Evolutionary conservation across 179 eudicot species (phyloP).

Genomic region (Drosera spatulata): DNA sequence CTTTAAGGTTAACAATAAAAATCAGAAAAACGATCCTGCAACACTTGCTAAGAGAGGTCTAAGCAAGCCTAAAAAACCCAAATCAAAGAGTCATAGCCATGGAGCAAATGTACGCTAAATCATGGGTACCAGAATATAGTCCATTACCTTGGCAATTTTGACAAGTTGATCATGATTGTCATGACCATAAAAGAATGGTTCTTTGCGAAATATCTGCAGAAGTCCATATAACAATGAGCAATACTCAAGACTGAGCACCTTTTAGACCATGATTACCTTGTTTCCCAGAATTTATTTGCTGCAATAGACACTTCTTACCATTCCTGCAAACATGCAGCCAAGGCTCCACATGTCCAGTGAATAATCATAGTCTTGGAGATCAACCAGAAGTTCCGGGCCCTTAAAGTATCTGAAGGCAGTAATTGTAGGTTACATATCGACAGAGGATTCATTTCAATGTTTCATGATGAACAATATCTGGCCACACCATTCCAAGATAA

Average conservation of each 20-base stretch:
- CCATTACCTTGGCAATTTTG: slow-evolving; percentile 78
- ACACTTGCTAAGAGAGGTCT: too few species aligned
- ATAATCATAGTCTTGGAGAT: slow-evolving; percentile 91
- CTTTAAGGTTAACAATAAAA: too few species aligned
- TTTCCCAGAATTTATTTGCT: too few species aligned
- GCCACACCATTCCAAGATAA: neutral
- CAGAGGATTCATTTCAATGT: too few species aligned
- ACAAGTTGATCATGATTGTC: slow-evolving; percentile 91
- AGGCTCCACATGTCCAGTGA: slow-evolving; percentile 93
- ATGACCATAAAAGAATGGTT: slow-evolving; percentile 92
- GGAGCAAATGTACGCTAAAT: too few species aligned
- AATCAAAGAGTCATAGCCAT: too few species aligned
- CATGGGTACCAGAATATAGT: neutral
- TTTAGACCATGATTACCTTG: too few species aligned
- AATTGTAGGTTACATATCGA: too few species aligned
- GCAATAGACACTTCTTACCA: slow-evolving; percentile 34
- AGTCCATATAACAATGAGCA: too few species aligned
- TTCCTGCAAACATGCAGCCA: slow-evolving; percentile 96
- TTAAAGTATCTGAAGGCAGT: slow-evolving; percentile 61
- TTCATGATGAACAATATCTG: neutral
- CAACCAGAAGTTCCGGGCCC: slow-evolving; percentile 95
- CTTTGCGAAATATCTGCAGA: slow-evolving; percentile 84
- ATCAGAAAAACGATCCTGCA: too few species aligned
- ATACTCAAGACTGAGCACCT: too few species aligned
- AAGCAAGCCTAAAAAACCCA: too few species aligned